These are phyloP conservation scores for Cryomyces minteri DNA, from an alignment of 495 filamentous ascomycete genomes.

Conservation along the genomic window DNA sequence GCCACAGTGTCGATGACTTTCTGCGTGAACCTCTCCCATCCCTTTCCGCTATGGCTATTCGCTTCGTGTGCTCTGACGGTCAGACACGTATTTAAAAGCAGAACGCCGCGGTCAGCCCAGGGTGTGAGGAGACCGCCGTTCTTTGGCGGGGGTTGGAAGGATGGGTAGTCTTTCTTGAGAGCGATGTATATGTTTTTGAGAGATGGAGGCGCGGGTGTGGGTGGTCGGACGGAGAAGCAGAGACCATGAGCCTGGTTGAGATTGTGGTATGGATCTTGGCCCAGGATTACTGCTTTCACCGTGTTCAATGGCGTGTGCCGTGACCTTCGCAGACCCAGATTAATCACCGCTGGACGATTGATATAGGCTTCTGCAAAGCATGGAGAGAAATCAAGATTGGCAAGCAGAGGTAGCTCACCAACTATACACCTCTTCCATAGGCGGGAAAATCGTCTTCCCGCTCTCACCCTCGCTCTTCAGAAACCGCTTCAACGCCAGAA, in stretches of 20 bases:
- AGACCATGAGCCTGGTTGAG: slow-evolving; percentile 89
- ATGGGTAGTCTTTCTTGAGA: slow-evolving; percentile 72
- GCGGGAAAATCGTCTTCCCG: slow-evolving; percentile 67
- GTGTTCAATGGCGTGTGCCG: slow-evolving; percentile 72
- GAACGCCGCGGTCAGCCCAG: slow-evolving; percentile 83
- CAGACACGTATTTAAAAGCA: slow-evolving; percentile 82
- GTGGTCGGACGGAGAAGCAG: slow-evolving; percentile 82
- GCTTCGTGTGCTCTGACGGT: slow-evolving; percentile 79
- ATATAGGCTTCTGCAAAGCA: neutral
- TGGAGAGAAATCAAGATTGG: neutral
- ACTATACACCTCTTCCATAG: slow-evolving; percentile 75
- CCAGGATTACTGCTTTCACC: slow-evolving; percentile 79
- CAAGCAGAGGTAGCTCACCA: slow-evolving; percentile 37
- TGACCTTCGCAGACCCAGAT: slow-evolving; percentile 34
- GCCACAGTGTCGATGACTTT: slow-evolving; percentile 75
- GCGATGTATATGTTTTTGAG: slow-evolving; percentile 81
- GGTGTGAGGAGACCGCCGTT: slow-evolving; percentile 67
- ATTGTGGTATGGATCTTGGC: slow-evolving; percentile 96
- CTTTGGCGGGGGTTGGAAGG: slow-evolving; percentile 54
- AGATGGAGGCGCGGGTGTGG: slow-evolving; percentile 67
- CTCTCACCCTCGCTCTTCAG: slow-evolving; percentile 57
- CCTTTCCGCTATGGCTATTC: slow-evolving; percentile 61
- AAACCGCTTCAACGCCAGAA: slow-evolving; percentile 76
- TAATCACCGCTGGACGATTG: too few relatives aligned
- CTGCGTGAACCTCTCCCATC: slow-evolving; percentile 89